Evolutionary conservation across 345 rosid species (phyloP).

Genomic region (Rhodamnia rubescens): DNA sequence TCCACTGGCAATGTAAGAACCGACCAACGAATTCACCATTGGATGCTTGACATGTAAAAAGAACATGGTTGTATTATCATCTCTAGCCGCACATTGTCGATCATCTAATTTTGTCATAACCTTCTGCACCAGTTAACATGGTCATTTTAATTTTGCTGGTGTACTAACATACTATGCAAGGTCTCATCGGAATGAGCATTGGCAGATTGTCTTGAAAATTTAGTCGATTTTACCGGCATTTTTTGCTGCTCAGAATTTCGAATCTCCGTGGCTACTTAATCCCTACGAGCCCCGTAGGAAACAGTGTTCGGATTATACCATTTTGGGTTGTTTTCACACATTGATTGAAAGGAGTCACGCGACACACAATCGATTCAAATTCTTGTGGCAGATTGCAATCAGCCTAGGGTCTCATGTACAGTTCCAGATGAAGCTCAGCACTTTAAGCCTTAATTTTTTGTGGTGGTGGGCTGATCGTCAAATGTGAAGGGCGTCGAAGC

Average conservation of each 20-base stretch:
- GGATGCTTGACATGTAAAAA: background rate
- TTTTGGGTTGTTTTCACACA: background rate
- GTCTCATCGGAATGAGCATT: background rate
- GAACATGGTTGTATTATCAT: background rate
- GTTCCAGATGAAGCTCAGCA: background rate
- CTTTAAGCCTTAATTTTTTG: background rate
- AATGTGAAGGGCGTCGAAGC: background rate
- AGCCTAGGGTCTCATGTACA: background rate
- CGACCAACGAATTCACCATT: too few species aligned
- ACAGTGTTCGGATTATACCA: background rate
- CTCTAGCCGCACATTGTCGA: background rate
- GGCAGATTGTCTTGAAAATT: background rate
- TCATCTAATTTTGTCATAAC: background rate
- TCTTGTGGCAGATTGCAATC: background rate
- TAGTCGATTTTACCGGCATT: background rate
- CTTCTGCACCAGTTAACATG: background rate
- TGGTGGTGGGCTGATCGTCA: background rate
- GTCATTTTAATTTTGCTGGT: background rate
- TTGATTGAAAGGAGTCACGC: background rate
- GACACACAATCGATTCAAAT: background rate
- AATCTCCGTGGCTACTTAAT: too few species aligned
- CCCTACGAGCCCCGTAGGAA: background rate
- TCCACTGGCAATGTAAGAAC: too few species aligned
- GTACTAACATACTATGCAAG: background rate
- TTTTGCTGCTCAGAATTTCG: background rate